A percentile compares a stretch with the other conserved stretches of the same genome.
Conservation (phyloP, 371 early-diverging fungal species). For the Fennellomyces sp. region DNA sequence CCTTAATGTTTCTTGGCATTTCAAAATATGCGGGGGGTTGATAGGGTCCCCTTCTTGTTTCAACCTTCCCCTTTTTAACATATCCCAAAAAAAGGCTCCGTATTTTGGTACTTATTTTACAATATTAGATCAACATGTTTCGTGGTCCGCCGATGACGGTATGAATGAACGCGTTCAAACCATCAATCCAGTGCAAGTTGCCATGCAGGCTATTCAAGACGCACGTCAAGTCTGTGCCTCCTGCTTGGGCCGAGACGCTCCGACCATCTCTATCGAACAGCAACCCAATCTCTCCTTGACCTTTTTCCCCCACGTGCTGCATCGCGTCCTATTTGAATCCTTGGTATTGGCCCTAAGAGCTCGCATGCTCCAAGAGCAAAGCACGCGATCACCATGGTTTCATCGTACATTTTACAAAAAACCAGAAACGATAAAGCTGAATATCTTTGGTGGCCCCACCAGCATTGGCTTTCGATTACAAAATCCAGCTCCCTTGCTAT, state of each 20-base stretch:
- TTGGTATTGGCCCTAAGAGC: conserved; percentile 58
- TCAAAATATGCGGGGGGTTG: not conserved
- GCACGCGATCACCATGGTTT: not conserved
- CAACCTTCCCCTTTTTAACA: conserved; percentile 3
- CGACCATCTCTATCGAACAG: conserved; percentile 23
- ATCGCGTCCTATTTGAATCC: conserved; percentile 71
- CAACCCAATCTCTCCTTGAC: conserved; percentile 44
- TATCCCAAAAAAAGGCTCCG: too few relatives aligned
- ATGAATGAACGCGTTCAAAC: conserved; percentile 61
- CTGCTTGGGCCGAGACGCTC: conserved; percentile 17
- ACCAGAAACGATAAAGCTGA: conserved; percentile 5
- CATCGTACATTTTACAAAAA: not conserved
- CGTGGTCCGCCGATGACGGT: conserved; percentile 56
- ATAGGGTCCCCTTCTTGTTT: too few relatives aligned
- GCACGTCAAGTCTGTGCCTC: conserved; percentile 57
- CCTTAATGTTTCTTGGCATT: conserved; percentile 4
- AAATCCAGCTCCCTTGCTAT: conserved; percentile 25
- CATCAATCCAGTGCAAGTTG: conserved; percentile 62
- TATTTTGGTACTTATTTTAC: conserved; percentile 3
- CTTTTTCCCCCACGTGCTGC: conserved; percentile 65
- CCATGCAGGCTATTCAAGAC: conserved; percentile 65
- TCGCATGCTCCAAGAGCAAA: conserved; percentile 34
- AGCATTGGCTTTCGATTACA: conserved; percentile 38
- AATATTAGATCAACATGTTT: conserved; percentile 59
- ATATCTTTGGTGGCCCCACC: conserved; percentile 44